These are phyloP conservation scores for Mucor sp. DNA, from an alignment of 371 early-diverging fungal genomes.

Conservation along the genomic window DNA sequence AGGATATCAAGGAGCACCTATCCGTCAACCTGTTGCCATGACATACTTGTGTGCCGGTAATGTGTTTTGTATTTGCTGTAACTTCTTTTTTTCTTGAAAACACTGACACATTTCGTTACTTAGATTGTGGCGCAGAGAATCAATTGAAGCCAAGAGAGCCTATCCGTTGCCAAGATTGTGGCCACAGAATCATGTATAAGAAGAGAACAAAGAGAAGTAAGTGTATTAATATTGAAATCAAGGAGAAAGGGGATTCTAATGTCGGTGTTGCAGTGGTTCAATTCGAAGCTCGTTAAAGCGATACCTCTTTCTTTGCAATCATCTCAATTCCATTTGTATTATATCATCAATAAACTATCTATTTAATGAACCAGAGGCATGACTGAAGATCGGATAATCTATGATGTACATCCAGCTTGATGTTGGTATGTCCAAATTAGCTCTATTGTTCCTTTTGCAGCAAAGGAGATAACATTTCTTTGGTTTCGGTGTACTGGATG, in stretches of 20 bases:
- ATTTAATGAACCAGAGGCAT: neutral
- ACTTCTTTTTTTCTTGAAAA: neutral
- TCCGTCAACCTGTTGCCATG: slow-evolving; percentile 62
- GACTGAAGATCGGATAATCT: neutral
- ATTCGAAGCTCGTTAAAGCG: slow-evolving; percentile 82
- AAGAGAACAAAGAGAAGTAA: slow-evolving; percentile 93
- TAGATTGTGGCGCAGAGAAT: slow-evolving; percentile 89
- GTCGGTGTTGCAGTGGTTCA: slow-evolving; percentile 69
- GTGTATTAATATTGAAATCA: slow-evolving; percentile 19
- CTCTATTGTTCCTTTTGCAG: neutral
- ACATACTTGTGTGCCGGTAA: slow-evolving; percentile 65
- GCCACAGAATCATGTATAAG: slow-evolving; percentile 96
- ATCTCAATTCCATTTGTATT: neutral
- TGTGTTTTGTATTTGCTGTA: neutral
- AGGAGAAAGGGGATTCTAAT: neutral
- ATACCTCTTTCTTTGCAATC: neutral
- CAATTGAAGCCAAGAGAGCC: slow-evolving; percentile 93
- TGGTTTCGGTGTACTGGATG: neutral
- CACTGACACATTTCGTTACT: slow-evolving; percentile 1
- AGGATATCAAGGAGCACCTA: slow-evolving; percentile 46
- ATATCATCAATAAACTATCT: neutral
- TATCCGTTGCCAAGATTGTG: slow-evolving; percentile 95
- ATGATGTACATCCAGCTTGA: neutral
- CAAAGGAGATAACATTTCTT: neutral
- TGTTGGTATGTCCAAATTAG: neutral